These are phyloP conservation scores for Ailanthus altissimus DNA, from an alignment of 345 rosid genomes.

Conservation along the genomic window DNA sequence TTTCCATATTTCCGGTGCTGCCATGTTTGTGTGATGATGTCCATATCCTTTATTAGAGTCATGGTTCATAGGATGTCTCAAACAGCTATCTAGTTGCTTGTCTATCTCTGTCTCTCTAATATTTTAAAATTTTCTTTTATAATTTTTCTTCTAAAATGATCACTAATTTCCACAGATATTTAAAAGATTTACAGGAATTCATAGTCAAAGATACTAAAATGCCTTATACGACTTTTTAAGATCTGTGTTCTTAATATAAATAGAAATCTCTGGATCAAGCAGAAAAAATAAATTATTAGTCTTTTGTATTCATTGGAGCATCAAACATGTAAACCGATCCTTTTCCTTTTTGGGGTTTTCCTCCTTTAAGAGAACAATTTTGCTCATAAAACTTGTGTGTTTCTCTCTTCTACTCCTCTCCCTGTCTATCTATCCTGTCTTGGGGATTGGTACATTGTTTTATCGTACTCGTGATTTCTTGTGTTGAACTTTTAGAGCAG, in stretches of 20 bases:
- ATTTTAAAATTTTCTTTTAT: too few species aligned
- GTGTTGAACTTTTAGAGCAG: conserved; percentile 32
- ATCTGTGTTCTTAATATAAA: too few species aligned
- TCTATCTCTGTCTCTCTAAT: too few species aligned
- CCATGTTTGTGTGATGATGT: too few species aligned
- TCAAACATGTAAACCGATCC: too few species aligned
- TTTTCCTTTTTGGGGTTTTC: too few species aligned
- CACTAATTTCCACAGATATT: background rate
- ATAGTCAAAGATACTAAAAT: background rate
- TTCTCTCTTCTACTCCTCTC: background rate
- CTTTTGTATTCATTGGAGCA: background rate
- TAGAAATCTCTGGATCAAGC: background rate
- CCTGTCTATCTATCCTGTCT: too few species aligned
- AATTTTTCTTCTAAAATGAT: background rate
- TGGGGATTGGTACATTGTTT: background rate
- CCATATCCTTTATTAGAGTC: too few species aligned
- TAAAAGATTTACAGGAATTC: background rate
- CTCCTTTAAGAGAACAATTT: background rate
- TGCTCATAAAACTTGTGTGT: background rate
- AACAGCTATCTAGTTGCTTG: too few species aligned
- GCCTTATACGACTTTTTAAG: background rate
- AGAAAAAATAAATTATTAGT: background rate
- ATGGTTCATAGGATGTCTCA: background rate
- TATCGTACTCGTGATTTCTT: background rate
- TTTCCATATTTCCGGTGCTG: too few species aligned